Base-by-base conservation (phyloP, 208 protist species). In the Blastocrithidia nonstop region DNA sequence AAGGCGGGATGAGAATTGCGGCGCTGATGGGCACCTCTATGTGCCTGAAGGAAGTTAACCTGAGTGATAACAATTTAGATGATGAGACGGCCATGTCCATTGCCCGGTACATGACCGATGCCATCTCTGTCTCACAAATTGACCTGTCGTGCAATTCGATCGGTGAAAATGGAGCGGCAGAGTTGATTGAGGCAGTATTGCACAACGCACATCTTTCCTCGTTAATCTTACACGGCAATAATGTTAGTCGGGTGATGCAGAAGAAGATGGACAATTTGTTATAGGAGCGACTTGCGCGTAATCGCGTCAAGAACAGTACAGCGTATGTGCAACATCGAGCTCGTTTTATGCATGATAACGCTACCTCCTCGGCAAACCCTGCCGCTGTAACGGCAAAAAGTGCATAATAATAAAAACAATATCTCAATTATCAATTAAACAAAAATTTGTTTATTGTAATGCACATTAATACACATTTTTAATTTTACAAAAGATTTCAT, bases 201-300 rank as follows among this genome's bases (percentile, higher is more conserved):
- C 54, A 67, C 11, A 92, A 92, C 44, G 32, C 66, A 23, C 69
- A 66, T 15, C 58, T 92, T 8, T 54, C 45, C 24, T 73, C 66
- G 1, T 36, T 92, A 9, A 45, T 82, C 9, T 61, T 87, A 22
- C 70, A 87, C 25, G 83, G 83, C 33, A 92, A 92, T 57, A 59
- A 66, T 26, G 76, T 88, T 32, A 71, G 66, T 29, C 83, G 83
- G 24, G 72, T 81, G 4, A 67, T 81, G 6, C 78, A 88, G 63
- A 81, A 87, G 57, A 88, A 80, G 53, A 66, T 86, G 38, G 72
- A 84, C 45, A 70, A 59, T 16, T 31, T 88, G n/a, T 50, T 92
- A 6, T 75, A 74, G 26, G 78, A 88, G 28, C 78, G 78, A 4
- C 24, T 87, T 20, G 50, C 50, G 11, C 57, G 62, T 29, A 86